Percentiles rank a stretch among this genome's conserved stretches.
Conservation (phyloP, 768 basidiomycete species). For the Cantharellus cinnabarinus region DNA sequence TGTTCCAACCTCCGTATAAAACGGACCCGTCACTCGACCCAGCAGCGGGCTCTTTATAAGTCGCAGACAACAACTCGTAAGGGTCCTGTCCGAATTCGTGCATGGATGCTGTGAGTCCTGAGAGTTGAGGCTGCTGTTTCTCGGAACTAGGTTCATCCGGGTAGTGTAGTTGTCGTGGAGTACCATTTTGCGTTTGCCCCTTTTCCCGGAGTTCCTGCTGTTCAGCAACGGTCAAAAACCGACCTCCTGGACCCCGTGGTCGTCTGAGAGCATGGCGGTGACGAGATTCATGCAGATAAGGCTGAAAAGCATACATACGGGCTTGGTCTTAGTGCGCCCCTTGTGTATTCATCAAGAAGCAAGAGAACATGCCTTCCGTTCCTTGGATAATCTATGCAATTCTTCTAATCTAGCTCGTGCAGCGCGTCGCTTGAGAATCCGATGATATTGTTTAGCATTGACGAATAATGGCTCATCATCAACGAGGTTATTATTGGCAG, state of each 20-base stretch:
- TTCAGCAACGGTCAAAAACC: constrained; percentile 93
- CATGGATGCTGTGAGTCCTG: no score
- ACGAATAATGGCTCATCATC: constrained; percentile 98
- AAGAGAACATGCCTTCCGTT: constrained; percentile 59
- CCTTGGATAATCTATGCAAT: constrained; percentile 75
- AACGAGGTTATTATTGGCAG: constrained; percentile 18
- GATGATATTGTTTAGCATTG: constrained; percentile 97
- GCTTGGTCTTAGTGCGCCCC: not conserved
- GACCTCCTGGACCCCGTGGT: constrained; percentile 88
- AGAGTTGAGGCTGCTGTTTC: no score
- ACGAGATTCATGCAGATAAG: constrained; percentile 93
- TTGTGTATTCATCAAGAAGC: not conserved
- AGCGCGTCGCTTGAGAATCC: constrained; percentile 86
- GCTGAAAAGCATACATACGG: constrained; percentile 27
- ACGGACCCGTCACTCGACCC: no score
- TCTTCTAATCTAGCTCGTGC: constrained; percentile 86
- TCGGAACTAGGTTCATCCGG: no score
- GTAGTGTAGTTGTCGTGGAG: no score
- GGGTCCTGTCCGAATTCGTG: no score
- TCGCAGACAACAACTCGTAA: no score
- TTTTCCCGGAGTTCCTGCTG: constrained; percentile 31
- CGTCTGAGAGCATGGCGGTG: constrained; percentile 97
- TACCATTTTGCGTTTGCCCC: not conserved
- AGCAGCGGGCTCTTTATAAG: no score
- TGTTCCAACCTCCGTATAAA: no score